Conservation (phyloP, 768 basidiomycete genomes). For the Neoboletus magnificus region DNA sequence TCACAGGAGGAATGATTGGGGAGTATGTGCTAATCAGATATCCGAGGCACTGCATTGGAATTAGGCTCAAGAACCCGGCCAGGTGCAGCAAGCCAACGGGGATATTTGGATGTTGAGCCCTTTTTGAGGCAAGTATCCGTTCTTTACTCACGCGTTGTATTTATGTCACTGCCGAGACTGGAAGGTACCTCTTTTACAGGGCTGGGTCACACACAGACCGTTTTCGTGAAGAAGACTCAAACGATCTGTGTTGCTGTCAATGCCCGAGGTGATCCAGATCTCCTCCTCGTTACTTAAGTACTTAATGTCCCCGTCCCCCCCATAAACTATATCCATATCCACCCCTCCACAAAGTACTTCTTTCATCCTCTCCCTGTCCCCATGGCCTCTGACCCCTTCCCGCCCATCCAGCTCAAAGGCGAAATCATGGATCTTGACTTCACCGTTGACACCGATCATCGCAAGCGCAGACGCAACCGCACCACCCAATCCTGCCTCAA, state of each 20-base stretch:
- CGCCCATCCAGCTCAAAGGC: slow-evolving; percentile 62
- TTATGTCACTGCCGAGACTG: slow-evolving; percentile 37
- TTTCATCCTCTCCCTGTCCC: slow-evolving; percentile 35
- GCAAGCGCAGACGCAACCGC: slow-evolving; percentile 85
- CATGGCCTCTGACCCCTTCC: slow-evolving; percentile 55
- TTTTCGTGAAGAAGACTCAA: slow-evolving; percentile 32
- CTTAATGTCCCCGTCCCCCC: slow-evolving; percentile 56
- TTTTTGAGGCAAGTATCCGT: slow-evolving; percentile 26
- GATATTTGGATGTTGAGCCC: slow-evolving; percentile 17
- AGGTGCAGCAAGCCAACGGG: slow-evolving; percentile 16
- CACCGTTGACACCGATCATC: slow-evolving; percentile 66
- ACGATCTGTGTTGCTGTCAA: slow-evolving; percentile 31
- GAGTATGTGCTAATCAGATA: slow-evolving; percentile 31
- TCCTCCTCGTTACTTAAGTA: slow-evolving; percentile 38
- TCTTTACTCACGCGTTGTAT: slow-evolving; percentile 34
- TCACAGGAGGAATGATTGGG: slow-evolving; percentile 27
- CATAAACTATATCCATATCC: slow-evolving; percentile 45
- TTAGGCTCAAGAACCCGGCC: slow-evolving; percentile 33
- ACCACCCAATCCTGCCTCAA: slow-evolving; percentile 86
- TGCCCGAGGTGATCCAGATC: slow-evolving; percentile 48
- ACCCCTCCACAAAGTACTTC: slow-evolving; percentile 42
- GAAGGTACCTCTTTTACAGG: slow-evolving; percentile 31
- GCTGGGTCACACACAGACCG: slow-evolving; percentile 34
- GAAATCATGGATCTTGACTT: slow-evolving; percentile 79
- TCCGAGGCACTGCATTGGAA: slow-evolving; percentile 37